Base-by-base conservation (phyloP, 2,329 filamentous ascomycete species). In the Arthroderma uncinatum region DNA sequence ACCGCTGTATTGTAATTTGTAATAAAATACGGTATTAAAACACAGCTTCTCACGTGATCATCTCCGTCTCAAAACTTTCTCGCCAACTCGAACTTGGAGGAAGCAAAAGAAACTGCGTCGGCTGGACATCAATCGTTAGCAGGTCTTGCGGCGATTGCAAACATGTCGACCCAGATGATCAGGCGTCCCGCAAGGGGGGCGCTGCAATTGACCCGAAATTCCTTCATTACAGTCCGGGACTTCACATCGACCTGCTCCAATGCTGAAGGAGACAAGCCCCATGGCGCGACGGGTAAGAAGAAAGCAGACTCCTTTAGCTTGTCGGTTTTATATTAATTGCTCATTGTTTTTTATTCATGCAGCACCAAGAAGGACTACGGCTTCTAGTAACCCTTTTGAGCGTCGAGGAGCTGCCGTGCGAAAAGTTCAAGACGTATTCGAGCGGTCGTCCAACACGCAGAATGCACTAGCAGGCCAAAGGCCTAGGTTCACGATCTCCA, bases 161-260 rank as follows among this genome's bases (percentile, higher is more conserved):
- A 34, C 36, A 55, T 55, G 53, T 39, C 53, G 21, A 23, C 36
- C 36, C 53, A 42, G 21, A 40, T 55, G 8, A 6, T 55, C 5
- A n/a, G 25, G 16, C 53, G 34, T 8, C 53, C 53, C 42, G 53
- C 37, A 7, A 30, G 19, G 4, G 19, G 19, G 9, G 21, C 53
- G 19, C n/a, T 40, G 53, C 53, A 55, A 55, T 55, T 55, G 53
- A 55, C 19, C 34, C 8, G 30, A 40, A 30, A 30, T 33, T 40
- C 53, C 1, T 19, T 55, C 19, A 23, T 30, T 14, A 30, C 36
- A n/a, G 10, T 25, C 19, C 53, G 53, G 19, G 25, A 55, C 4
- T 55, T 55, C 28, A 36, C 53, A 55, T 55, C 53, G 37, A 55
- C 36, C 34, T 42, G 37, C n/a, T 16, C 9, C n/a, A 23, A 30